Percentiles rank a stretch among this genome's conserved stretches.
These are phyloP conservation scores for Aspergillus mulundensis DNA, from an alignment of 495 filamentous ascomycete genomes.

Conservation along the genomic window DNA sequence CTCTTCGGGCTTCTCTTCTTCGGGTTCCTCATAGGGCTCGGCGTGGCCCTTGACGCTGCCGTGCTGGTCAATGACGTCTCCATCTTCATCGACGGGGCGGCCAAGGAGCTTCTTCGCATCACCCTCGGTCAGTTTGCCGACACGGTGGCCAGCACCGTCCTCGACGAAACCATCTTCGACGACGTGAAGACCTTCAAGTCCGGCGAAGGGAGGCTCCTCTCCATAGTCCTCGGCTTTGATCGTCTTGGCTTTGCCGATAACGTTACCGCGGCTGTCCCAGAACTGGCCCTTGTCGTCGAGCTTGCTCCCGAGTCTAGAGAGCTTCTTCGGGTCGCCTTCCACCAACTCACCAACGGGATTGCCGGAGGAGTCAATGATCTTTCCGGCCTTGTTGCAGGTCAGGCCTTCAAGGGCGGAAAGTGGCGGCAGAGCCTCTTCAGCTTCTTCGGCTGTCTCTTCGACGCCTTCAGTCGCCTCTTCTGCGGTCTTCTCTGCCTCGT, in stretches of 20 bases:
- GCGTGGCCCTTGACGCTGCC: slow-evolving; percentile 59
- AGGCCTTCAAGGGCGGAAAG: slow-evolving; percentile 59
- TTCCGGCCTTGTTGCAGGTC: slow-evolving; percentile 59
- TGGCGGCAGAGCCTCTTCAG: slow-evolving; percentile 42
- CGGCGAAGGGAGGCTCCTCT: slow-evolving; percentile 59
- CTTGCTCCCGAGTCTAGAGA: slow-evolving; percentile 50
- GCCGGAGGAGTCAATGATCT: slow-evolving; percentile 47
- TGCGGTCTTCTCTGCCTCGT: slow-evolving; percentile 27
- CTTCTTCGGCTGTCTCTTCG: slow-evolving; percentile 33
- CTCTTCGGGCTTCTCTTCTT: slow-evolving; percentile 43
- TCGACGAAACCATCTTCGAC: slow-evolving; percentile 55
- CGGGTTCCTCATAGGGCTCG: slow-evolving; percentile 48
- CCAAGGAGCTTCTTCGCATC: slow-evolving; percentile 62
- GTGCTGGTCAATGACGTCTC: slow-evolving; percentile 59
- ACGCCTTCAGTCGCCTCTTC: slow-evolving; percentile 31
- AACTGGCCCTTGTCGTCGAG: slow-evolving; percentile 62
- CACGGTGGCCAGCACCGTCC: slow-evolving; percentile 55
- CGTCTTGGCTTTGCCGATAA: slow-evolving; percentile 56
- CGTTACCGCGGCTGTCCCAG: slow-evolving; percentile 55
- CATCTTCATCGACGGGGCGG: slow-evolving; percentile 59
- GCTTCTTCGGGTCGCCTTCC: slow-evolving; percentile 57
- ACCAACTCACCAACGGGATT: slow-evolving; percentile 55
- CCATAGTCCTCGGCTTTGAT: slow-evolving; percentile 55
- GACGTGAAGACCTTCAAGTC: slow-evolving; percentile 59
- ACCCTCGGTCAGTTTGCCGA: slow-evolving; percentile 57